Conservation (phyloP, 2,329 filamentous ascomycete species). For the Colletotrichum coccodes region DNA sequence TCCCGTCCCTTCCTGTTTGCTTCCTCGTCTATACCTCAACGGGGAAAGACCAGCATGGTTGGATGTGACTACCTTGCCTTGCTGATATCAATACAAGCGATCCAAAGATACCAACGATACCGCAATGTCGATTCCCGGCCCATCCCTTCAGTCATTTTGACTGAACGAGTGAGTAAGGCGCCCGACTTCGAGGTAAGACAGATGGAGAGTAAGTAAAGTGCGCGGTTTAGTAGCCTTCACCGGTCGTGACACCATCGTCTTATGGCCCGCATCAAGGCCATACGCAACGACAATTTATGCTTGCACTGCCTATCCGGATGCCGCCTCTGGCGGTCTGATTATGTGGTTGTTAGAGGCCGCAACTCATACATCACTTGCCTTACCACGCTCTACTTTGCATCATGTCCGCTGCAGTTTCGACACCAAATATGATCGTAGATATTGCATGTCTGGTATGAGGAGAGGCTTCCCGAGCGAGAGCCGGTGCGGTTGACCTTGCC, state of each 20-base stretch:
- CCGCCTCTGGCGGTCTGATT: neutral
- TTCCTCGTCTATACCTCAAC: neutral
- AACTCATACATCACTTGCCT: neutral
- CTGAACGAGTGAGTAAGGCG: neutral
- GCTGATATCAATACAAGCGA: neutral
- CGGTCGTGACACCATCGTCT: neutral
- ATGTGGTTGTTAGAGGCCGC: neutral
- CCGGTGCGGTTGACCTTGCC: neutral
- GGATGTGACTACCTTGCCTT: neutral
- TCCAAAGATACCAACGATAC: neutral
- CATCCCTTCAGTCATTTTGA: neutral
- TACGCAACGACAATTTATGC: neutral
- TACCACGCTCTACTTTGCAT: neutral
- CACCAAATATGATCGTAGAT: neutral
- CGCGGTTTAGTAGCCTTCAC: neutral
- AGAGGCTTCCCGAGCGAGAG: neutral
- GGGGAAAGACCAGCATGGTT: neutral
- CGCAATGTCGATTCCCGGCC: neutral
- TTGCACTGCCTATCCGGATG: neutral
- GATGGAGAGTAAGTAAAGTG: neutral
- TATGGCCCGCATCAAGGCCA: neutral
- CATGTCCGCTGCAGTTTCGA: neutral
- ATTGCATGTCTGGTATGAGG: neutral
- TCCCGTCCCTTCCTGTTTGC: conserved; percentile 7
- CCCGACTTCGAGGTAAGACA: neutral